Evolutionary conservation across 1,284 basidiomycete genomes (phyloP).

Genomic region (Fomitiporia mediterranea): DNA sequence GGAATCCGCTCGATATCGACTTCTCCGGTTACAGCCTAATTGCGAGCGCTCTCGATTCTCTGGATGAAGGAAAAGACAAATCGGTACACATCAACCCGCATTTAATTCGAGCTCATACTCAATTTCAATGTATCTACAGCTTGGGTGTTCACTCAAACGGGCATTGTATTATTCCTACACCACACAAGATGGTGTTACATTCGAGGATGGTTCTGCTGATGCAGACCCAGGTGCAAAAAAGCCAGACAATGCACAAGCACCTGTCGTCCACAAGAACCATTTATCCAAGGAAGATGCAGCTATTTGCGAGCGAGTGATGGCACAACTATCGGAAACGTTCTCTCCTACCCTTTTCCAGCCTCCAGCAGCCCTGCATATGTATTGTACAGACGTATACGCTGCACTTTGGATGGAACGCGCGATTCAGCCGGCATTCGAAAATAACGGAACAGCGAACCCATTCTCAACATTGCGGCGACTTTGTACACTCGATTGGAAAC

Average conservation of each 20-base stretch:
- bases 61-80: background rate
- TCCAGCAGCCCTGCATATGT: slow-evolving; percentile 61
- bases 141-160: slow-evolving; percentile 8
- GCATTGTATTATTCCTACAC: slow-evolving; percentile 18
- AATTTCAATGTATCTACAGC: slow-evolving; percentile 8
- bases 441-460: slow-evolving; percentile 57
- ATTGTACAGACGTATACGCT: slow-evolving; percentile 64
- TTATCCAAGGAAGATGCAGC: slow-evolving; percentile 13
- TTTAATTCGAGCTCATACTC: background rate
- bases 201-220: background rate
- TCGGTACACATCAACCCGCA: background rate
- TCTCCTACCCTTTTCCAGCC: slow-evolving; percentile 69
- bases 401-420: slow-evolving; percentile 65
- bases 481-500: slow-evolving; percentile 52
- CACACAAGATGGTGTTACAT: slow-evolving; percentile 4
- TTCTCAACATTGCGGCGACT: slow-evolving; percentile 60
- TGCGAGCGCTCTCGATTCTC: background rate
- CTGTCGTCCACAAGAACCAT: background rate
- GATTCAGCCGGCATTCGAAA: slow-evolving; percentile 54
- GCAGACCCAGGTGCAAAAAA: background rate
- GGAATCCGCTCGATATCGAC: slow-evolving; percentile 26
- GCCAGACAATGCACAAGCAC: background rate
- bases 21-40: slow-evolving; percentile 24
- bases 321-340: slow-evolving; percentile 54
- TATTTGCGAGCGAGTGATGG: slow-evolving; percentile 20